A percentile compares a stretch with the other conserved stretches of the same genome.
Conservation (phyloP, 179 eudicot genomes). For the Sideroxylon spinosum region DNA sequence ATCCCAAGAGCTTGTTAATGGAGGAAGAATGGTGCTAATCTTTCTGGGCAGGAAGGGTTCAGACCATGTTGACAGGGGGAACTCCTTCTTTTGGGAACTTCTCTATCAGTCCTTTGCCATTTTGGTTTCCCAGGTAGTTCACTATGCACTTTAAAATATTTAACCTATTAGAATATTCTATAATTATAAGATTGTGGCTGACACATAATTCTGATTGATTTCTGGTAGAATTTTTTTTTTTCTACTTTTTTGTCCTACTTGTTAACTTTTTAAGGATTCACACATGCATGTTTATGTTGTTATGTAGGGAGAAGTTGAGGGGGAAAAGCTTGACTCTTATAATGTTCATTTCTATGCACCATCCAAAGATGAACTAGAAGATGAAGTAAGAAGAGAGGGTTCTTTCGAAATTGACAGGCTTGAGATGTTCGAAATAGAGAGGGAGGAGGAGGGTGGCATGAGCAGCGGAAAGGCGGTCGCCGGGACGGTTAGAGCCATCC, state of each 20-base stretch:
- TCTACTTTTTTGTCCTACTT: no score
- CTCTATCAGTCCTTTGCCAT: constrained; percentile 53
- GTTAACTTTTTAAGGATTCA: no score
- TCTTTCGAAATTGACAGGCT: constrained; percentile 47
- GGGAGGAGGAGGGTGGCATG: constrained; percentile 20
- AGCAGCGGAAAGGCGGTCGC: constrained; percentile 54
- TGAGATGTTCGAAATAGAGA: constrained; percentile 55
- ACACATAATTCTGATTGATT: no score
- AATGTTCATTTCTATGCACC: constrained; percentile 88
- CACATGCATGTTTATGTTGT: background rate
- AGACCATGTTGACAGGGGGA: constrained; percentile 60
- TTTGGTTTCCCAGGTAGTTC: constrained; percentile 49
- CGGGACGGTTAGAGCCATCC: constrained; percentile 55
- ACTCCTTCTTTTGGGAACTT: constrained; percentile 68
- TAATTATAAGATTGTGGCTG: no score
- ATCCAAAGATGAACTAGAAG: constrained; percentile 61
- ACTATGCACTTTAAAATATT: no score
- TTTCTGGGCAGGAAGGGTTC: constrained; percentile 57
- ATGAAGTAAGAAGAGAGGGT: constrained; percentile 57
- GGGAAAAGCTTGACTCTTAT: constrained; percentile 63
- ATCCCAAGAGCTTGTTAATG: constrained; percentile 49
- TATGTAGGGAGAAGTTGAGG: constrained; percentile 50
- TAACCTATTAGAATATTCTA: no score
- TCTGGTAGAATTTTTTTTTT: no score
- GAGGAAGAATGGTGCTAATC: constrained; percentile 72